Base-by-base conservation (phyloP, 495 filamentous ascomycete species). In the Aspergillus leporis region DNA sequence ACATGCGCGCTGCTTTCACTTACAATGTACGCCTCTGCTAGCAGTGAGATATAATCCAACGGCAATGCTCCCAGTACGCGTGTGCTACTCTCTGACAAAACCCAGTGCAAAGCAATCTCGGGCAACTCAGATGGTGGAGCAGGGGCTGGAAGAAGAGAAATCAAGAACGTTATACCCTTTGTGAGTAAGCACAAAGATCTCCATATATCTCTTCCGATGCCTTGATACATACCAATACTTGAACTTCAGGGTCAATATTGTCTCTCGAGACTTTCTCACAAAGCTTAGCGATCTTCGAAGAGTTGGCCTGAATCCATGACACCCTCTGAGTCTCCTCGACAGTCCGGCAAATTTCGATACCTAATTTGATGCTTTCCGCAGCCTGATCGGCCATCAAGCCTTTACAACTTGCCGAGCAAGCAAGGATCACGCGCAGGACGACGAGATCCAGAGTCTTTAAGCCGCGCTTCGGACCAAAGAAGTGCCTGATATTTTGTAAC, bases 391-490 rank as follows among this genome's bases (percentile, higher is more conserved):
- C 51, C 3, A 72, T 71, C 8, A 81, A 51, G 16, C 64, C 60
- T 21, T 61, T 69, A 50, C 67, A 72, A 43, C 68, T 78, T 28
- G 74, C 68, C 13, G 80, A 83, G 58, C 80, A 85, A 9, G 79
- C 78, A 55, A 77, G 74, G 21, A 85, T 79, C 10, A 79, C 80
- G 21, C 75, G 76, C 49, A 85, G 64, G 2, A 82, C 76, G 4
- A 83, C 74, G 36, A 87, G 66, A 55, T 85, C 78, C 14, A 86
- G 62, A 1, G 81, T 87, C 56, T 86, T 87, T 10, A 71, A 50
- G 1, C 74, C 80, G 10, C 74, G 70, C 52, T 79, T 81, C 1
- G 74, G 61, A 5, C 75, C 76, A 43, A 84, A 83, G 56, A 83
- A 81, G 48, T 83, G 68, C 13, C 63, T 69, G 48, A 79, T 75